Evolutionary conservation across 352 stramenopile genomes (phyloP).

Genomic region (Globisporangium paddicum): DNA sequence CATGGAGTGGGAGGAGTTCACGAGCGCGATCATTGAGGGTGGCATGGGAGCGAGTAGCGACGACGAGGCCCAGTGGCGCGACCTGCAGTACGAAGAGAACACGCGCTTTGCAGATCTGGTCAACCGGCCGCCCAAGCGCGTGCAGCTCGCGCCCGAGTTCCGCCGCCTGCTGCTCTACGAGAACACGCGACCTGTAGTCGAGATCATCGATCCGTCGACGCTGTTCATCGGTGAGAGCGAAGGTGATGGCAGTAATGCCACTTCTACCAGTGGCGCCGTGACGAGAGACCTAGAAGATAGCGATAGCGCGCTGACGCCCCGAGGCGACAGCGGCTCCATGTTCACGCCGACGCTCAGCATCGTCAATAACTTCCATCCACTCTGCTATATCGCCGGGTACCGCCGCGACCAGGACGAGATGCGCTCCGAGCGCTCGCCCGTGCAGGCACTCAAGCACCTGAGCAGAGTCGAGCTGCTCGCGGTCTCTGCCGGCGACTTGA

Average conservation of each 20-base stretch:
- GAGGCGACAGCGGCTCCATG: slow-evolving; percentile 12
- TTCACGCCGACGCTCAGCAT: slow-evolving; percentile 44
- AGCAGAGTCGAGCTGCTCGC: slow-evolving; percentile 48
- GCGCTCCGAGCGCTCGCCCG: slow-evolving; percentile 65
- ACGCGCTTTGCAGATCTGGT: slow-evolving; percentile 34
- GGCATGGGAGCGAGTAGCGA: slow-evolving; percentile 49
- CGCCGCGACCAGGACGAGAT: slow-evolving; percentile 73
- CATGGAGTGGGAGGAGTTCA: slow-evolving; percentile 86
- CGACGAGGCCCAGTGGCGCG: slow-evolving; percentile 40
- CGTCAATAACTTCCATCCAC: slow-evolving; percentile 67
- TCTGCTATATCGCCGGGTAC: slow-evolving; percentile 66
- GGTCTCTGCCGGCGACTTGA: slow-evolving; percentile 70
- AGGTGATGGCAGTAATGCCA: slow-evolving; percentile 3
- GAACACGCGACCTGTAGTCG: slow-evolving; percentile 56
- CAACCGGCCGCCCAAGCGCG: slow-evolving; percentile 53
- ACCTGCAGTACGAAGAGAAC: slow-evolving; percentile 75
- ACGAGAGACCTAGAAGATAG: neutral
- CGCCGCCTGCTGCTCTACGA: slow-evolving; percentile 57
- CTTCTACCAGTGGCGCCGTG: neutral
- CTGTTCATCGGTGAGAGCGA: slow-evolving; percentile 34
- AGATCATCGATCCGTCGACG: slow-evolving; percentile 48
- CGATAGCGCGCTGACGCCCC: neutral
- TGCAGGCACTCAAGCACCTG: slow-evolving; percentile 74
- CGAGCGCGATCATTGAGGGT: slow-evolving; percentile 73
- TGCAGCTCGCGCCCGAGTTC: slow-evolving; percentile 58